A percentile compares a stretch with the other conserved stretches of the same genome.
phyloP scores from a whole-genome alignment of 2,329 filamentous ascomycete genomes.

The Biscogniauxia sp. region DNA sequence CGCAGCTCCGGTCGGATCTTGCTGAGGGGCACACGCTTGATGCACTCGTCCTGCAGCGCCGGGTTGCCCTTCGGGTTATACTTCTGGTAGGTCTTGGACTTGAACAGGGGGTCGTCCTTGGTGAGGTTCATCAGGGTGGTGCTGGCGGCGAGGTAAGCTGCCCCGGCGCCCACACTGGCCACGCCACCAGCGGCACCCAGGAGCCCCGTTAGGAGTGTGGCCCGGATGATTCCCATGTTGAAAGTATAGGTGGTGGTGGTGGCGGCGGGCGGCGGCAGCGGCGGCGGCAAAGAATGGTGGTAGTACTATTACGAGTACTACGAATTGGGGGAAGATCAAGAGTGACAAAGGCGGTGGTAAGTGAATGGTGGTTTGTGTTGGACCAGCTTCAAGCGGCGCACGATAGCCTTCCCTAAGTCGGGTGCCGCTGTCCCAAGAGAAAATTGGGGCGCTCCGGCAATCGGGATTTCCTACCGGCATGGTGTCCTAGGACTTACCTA shows the following conservation, averaged over 20 bases:
- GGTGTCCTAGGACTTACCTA: background rate
- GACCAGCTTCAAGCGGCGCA: background rate
- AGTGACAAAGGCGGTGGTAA: background rate
- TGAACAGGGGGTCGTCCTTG: conserved; percentile 61
- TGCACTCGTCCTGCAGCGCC: conserved; percentile 61
- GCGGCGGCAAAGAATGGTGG: too few relatives aligned
- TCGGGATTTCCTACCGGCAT: conserved; percentile 15
- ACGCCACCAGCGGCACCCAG: conserved; percentile 47
- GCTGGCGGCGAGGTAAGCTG: conserved; percentile 51
- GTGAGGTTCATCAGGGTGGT: conserved; percentile 57
- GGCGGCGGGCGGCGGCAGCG: too few relatives aligned
- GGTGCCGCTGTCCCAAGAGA: conserved; percentile 1
- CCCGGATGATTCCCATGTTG: conserved; percentile 52
- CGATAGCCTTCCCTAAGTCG: conserved; percentile 1
- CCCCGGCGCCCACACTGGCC: conserved; percentile 46
- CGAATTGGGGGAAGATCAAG: background rate
- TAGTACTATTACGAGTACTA: background rate
- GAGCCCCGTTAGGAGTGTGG: conserved; percentile 40
- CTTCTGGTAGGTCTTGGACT: conserved; percentile 52
- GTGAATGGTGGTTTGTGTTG: background rate
- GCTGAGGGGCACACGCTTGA: conserved; percentile 59
- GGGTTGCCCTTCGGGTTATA: conserved; percentile 64
- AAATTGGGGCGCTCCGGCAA: conserved; percentile 16
- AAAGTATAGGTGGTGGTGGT: background rate
- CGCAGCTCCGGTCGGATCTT: conserved; percentile 65